phyloP scores from a whole-genome alignment of 140 eudicot species.

The Oenanthe javanica region DNA sequence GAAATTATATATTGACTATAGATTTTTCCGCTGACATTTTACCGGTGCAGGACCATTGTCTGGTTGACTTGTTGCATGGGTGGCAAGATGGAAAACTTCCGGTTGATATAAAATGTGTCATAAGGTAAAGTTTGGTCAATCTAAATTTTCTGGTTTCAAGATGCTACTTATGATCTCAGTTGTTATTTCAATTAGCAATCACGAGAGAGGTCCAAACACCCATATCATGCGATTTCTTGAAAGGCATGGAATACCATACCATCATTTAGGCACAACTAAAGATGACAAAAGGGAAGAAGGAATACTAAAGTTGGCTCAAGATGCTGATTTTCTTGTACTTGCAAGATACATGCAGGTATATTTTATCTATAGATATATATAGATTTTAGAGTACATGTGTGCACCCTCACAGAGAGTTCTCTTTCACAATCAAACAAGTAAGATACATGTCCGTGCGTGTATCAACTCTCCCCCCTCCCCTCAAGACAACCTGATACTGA shows the following conservation, averaged over 20 bases:
- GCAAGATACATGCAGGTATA: slow-evolving; percentile 99
- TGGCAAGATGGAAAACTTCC: slow-evolving; percentile 95
- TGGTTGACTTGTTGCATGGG: slow-evolving; percentile 78
- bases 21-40: neutral
- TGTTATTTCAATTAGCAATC: slow-evolving; percentile 55
- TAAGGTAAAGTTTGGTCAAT: slow-evolving; percentile 43
- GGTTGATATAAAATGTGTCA: slow-evolving; percentile 53
- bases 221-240: slow-evolving; percentile 85
- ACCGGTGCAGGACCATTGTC: slow-evolving; percentile 79
- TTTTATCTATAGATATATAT: neutral
- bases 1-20: neutral
- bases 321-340: slow-evolving; percentile 85
- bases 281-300: slow-evolving; percentile 66
- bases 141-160: neutral
- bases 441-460: neutral
- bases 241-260: slow-evolving; percentile 74
- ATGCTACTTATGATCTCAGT: slow-evolving; percentile 3
- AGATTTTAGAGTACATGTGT: neutral
- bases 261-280: slow-evolving; percentile 34
- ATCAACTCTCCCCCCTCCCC: neutral
- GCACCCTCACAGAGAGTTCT: neutral
- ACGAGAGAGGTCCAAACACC: slow-evolving; percentile 64
- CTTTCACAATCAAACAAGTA: neutral
- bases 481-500: neutral
- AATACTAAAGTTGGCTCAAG: slow-evolving; percentile 63